These are phyloP conservation scores for Yarrowia sp. DNA, from an alignment of 805 yeast species.

Conservation along the genomic window DNA sequence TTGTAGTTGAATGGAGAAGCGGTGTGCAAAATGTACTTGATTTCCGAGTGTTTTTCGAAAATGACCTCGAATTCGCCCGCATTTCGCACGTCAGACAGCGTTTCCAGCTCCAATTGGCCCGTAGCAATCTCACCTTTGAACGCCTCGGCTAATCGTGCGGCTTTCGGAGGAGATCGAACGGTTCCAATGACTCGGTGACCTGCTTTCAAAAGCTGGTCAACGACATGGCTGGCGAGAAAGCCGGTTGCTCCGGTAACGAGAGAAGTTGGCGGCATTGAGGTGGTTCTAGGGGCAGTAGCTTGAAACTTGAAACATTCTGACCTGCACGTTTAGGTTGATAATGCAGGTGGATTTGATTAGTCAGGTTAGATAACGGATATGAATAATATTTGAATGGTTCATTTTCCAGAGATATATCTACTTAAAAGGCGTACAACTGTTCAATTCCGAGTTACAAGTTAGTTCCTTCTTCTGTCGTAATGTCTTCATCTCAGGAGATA, in stretches of 20 bases:
- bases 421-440: too few relatives aligned
- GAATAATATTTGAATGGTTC: too few relatives aligned
- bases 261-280: conserved; percentile 42
- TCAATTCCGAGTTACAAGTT: too few relatives aligned
- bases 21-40: conserved; percentile 52
- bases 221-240: conserved; percentile 55
- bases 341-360: not conserved
- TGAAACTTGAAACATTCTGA: not conserved
- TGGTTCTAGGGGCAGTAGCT: too few relatives aligned
- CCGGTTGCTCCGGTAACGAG: conserved; percentile 59
- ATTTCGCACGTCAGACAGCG: conserved; percentile 48
- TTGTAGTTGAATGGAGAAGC: conserved; percentile 53
- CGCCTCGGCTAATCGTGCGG: conserved; percentile 47
- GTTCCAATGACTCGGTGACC: conserved; percentile 58
- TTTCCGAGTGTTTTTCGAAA: conserved; percentile 52
- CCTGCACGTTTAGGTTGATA: conserved; percentile 18
- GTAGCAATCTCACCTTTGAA: conserved; percentile 41
- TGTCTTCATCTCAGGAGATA: too few relatives aligned
- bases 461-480: too few relatives aligned
- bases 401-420: too few relatives aligned
- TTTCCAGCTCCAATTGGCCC: conserved; percentile 46
- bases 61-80: conserved; percentile 58
- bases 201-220: conserved; percentile 51
- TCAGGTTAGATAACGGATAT: not conserved
- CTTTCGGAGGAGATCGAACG: conserved; percentile 55